A percentile compares a stretch with the other conserved stretches of the same genome.
phyloP scores from a whole-genome alignment of 1,139 yeast species.

The Yamadazyma sp. region DNA sequence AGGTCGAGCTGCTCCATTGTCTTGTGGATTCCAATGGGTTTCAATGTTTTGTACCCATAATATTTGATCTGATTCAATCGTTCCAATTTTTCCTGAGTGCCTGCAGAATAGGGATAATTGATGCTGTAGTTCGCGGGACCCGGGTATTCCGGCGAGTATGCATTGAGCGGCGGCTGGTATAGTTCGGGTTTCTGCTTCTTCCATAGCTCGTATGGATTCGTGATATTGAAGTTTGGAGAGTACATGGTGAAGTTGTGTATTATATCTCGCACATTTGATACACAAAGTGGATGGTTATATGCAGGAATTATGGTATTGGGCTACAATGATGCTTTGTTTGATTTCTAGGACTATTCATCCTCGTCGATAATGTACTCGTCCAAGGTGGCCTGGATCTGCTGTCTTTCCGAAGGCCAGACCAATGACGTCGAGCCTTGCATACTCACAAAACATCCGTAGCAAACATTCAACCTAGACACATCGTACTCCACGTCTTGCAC shows the following conservation, averaged over 20 bases:
- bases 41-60: constrained; percentile 49
- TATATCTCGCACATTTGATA: background rate
- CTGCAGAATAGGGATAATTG: constrained; percentile 24
- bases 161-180: constrained; percentile 54
- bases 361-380: constrained; percentile 47
- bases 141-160: constrained; percentile 52
- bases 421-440: constrained; percentile 47
- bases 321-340: too few species aligned
- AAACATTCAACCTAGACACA: constrained; percentile 31
- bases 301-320: too few species aligned
- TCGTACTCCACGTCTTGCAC: constrained; percentile 3
- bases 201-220: constrained; percentile 15
- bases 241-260: constrained; percentile 13
- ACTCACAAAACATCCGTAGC: constrained; percentile 79
- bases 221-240: constrained; percentile 16
- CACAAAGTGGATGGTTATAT: too few species aligned
- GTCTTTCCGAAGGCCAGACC: constrained; percentile 49
- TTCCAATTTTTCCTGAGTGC: constrained; percentile 38
- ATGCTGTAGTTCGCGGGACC: constrained; percentile 45
- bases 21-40: constrained; percentile 56
- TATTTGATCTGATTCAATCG: constrained; percentile 43
- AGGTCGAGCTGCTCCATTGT: constrained; percentile 51
- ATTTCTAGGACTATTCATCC: background rate
- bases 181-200: constrained; percentile 10
- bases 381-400: constrained; percentile 34